Conservation (phyloP, 1,284 basidiomycete species). For the Sporisorium scitamineum region DNA sequence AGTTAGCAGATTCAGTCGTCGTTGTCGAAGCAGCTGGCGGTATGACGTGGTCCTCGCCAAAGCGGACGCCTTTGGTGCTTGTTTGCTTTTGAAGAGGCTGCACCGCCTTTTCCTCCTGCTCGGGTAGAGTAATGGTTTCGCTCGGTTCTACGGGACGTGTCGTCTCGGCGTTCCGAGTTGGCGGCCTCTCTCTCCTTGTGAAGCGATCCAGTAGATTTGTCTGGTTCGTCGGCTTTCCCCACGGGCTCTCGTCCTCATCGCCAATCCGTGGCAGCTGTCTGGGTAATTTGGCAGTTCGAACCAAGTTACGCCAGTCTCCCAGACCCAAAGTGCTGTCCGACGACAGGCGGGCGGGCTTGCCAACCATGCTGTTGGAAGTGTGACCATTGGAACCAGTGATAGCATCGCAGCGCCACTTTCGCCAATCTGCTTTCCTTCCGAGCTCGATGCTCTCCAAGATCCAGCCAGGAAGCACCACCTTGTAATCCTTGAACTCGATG, state of each 20-base stretch:
- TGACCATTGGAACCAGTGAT: constrained; percentile 39
- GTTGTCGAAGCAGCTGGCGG: constrained; percentile 1
- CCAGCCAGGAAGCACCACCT: constrained; percentile 88
- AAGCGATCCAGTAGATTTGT: constrained; percentile 42
- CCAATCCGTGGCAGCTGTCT: constrained; percentile 35
- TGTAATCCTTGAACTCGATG: constrained; percentile 87
- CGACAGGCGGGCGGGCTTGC: constrained; percentile 1
- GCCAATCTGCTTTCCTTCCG: constrained; percentile 81
- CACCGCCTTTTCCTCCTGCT: background rate
- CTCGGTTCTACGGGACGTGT: too few species aligned
- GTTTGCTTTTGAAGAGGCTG: background rate
- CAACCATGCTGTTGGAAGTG: constrained; percentile 39
- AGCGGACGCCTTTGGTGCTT: constrained; percentile 25
- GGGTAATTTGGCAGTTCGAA: constrained; percentile 29
- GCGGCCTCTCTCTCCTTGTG: constrained; percentile 6
- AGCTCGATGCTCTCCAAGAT: constrained; percentile 80
- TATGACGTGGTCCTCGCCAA: constrained; percentile 19
- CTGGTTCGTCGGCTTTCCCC: constrained; percentile 47
- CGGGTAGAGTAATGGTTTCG: background rate
- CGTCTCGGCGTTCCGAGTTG: background rate
- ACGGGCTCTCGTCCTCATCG: constrained; percentile 43
- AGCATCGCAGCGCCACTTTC: constrained; percentile 60
- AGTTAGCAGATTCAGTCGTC: background rate
- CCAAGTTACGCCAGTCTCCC: constrained; percentile 38
- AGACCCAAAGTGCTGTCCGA: background rate